A percentile compares a stretch with the other conserved stretches of the same genome.
These are phyloP conservation scores for Flaveria sonorensis DNA, from an alignment of 129 eudicot genomes.

Conservation along the genomic window DNA sequence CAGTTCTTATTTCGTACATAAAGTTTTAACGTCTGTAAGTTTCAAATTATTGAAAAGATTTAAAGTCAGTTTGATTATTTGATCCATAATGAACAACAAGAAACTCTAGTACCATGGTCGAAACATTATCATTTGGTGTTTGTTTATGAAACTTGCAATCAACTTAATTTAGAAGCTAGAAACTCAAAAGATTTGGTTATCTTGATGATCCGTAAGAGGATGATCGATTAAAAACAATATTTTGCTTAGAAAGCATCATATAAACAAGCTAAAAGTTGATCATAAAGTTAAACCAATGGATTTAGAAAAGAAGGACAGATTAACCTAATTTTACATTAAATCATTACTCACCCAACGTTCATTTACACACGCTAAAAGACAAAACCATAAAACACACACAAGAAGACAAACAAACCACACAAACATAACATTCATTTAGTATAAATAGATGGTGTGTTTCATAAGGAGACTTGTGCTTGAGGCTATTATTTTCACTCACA, in stretches of 20 bases:
- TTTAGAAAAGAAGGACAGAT: conserved; percentile 2
- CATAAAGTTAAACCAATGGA: conserved; percentile 1
- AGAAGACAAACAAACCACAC: conserved; percentile 31
- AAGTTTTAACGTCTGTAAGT: neutral
- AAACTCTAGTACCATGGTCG: too few relatives aligned
- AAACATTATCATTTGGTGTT: neutral
- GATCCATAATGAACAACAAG: neutral
- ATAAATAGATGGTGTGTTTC: conserved; percentile 40
- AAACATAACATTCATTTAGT: conserved; percentile 26
- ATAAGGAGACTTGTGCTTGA: conserved; percentile 8
- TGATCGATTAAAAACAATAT: conserved; percentile 6
- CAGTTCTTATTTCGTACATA: neutral
- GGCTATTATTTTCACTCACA: conserved; percentile 35
- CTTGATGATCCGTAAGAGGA: neutral
- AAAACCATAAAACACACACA: conserved; percentile 39
- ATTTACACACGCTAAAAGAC: conserved; percentile 45
- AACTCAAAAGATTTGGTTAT: too few relatives aligned
- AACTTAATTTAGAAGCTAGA: too few relatives aligned
- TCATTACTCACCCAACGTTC: conserved; percentile 35
- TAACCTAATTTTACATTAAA: conserved; percentile 39
- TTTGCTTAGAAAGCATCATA: conserved; percentile 2
- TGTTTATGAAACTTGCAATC: too few relatives aligned
- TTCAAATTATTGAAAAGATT: neutral
- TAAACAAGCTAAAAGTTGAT: conserved; percentile 24
- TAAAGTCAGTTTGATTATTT: neutral